phyloP scores from a whole-genome alignment of 2,329 filamentous ascomycete genomes.

The Teratosphaeria pseudoeucalypti region DNA sequence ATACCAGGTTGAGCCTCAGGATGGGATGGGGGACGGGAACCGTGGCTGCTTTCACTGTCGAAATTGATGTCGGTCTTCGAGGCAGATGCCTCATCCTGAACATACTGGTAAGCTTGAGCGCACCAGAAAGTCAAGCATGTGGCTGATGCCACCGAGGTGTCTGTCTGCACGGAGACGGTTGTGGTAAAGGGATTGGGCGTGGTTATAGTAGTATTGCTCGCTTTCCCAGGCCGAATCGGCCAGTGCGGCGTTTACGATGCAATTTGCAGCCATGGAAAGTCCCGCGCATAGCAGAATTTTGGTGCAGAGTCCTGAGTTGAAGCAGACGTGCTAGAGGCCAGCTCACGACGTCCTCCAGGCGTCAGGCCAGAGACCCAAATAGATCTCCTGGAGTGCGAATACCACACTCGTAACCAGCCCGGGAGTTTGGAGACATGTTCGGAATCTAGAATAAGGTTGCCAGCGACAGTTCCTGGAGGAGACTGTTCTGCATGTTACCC shows the following conservation, averaged over 20 bases:
- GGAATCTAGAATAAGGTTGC: no score
- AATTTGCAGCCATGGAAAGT: no score
- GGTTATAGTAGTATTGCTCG: neutral
- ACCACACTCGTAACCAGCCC: no score
- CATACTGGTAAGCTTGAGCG: neutral
- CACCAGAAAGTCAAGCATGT: neutral
- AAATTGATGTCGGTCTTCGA: neutral
- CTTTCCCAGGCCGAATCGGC: neutral
- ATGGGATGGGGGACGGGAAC: neutral
- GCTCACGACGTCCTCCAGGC: no score
- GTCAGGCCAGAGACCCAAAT: no score
- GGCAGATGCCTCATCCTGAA: neutral
- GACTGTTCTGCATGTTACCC: no score
- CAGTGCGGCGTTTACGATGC: neutral
- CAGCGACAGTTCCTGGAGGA: no score
- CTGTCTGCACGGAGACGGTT: neutral
- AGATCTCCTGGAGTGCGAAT: no score
- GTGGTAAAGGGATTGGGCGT: neutral
- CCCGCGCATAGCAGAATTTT: no score
- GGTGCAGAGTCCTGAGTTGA: no score
- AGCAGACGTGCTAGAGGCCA: no score
- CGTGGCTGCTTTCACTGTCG: neutral
- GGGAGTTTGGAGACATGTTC: no score
- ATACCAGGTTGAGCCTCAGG: neutral
- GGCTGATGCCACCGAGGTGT: neutral